A percentile compares a stretch with the other conserved stretches of the same genome.
Evolutionary conservation across 1,284 basidiomycete genomes (phyloP).

Genomic region (Rhodotorula glutinis): DNA sequence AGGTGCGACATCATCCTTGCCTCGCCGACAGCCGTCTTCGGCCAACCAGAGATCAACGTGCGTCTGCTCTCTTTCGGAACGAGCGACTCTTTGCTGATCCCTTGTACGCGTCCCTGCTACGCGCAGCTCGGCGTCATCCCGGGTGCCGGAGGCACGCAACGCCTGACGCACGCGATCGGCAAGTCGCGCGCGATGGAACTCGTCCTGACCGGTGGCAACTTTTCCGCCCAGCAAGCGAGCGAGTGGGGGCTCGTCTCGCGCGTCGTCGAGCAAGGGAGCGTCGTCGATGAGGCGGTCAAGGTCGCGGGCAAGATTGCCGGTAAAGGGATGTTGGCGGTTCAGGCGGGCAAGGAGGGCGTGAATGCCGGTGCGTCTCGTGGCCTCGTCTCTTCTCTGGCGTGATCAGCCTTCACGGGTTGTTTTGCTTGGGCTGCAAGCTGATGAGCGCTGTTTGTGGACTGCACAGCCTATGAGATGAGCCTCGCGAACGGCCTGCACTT

Average conservation of each 20-base stretch:
- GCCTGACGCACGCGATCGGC: conserved; percentile 80
- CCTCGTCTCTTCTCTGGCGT: too few species aligned
- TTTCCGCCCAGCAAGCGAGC: conserved; percentile 78
- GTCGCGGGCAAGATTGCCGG: conserved; percentile 76
- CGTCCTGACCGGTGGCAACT: conserved; percentile 74
- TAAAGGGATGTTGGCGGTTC: conserved; percentile 80
- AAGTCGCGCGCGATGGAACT: conserved; percentile 97
- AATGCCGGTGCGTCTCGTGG: conserved; percentile 66
- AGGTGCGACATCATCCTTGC: conserved; percentile 88
- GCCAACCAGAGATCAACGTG: conserved; percentile 90
- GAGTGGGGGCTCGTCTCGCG: conserved; percentile 79
- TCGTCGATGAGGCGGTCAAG: conserved; percentile 83
- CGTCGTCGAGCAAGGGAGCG: conserved; percentile 71
- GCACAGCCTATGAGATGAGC: conserved; percentile 72
- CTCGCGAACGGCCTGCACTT: conserved; percentile 80
- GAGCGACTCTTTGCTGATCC: too few species aligned
- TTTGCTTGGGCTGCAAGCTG: neutral
- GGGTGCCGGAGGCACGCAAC: conserved; percentile 62
- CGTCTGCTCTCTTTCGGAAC: neutral
- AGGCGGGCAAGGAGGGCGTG: conserved; percentile 92
- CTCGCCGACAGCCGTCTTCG: conserved; percentile 88
- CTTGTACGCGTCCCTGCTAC: neutral
- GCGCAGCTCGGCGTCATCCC: conserved; percentile 81
- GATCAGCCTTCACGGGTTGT: neutral
- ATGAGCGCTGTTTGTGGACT: too few species aligned